Evolutionary conservation across 345 rosid species (phyloP), one percentile per base, ranked within the genome.

Genomic region (Firmiana major): DNA sequence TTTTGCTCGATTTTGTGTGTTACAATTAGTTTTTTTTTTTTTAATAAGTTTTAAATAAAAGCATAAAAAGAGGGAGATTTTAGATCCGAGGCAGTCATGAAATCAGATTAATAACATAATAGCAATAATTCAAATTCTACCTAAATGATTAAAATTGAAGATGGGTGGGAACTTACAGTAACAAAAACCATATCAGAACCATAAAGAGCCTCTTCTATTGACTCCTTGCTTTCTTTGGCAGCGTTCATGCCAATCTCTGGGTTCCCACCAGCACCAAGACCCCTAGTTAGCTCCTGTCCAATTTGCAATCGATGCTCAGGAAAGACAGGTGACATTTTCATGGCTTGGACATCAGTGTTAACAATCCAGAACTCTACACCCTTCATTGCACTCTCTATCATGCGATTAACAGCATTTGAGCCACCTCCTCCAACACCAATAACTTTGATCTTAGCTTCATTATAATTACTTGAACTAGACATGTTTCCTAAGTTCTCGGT

Each of bases 341-440:
- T 89, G 48, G 99, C 98, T 57, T 93, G 98, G 78, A 90, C 77
- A 83, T 96, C 99, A 0, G 98, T 93, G 54, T 96, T 96, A 58
- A 93, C 98, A 60, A 96, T 91, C 98, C 99, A 96, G 71, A 96
- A 96, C 85, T 96, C 99, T 46, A 96, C 93, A 0, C 97, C 99
- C 65, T 84, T 84, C 99, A 96, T 91, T 36, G 90, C 83, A 74
- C 97, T 93, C 87, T 93, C 97, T 62, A 96, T 96, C 99, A 93
- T 96, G 53, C 97, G 97, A 42, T 96, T 93, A 80, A 96, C 99
- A 62, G 98, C 99, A 82, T 96, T 96, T n/a, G 99, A 96, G 40
- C 99, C 99, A 48, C 98, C 99, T 17, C 99, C 98, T 79, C 98
- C 98, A 68, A 92, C 90, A 62, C 99, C 98, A 59, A 96, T 89